A percentile compares a stretch with the other conserved stretches of the same genome.
Conservation (phyloP, 108 stramenopile species). For the Stephanodiscus triporus region DNA sequence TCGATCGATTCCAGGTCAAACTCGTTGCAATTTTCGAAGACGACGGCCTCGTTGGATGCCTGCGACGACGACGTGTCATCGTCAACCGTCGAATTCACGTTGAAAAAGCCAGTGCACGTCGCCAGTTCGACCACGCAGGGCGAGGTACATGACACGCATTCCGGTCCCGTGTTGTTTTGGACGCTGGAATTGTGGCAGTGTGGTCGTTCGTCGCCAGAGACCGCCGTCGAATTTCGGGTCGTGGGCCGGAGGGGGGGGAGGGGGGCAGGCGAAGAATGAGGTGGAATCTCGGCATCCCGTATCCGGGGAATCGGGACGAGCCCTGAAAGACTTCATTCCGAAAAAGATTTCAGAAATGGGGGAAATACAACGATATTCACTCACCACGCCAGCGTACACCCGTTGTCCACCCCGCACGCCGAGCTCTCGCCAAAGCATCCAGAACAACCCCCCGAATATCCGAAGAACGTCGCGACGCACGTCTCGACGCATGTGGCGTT, state of each 20-base stretch:
- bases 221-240: no score
- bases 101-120: slow-evolving; percentile 41
- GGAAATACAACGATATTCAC: no score
- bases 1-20: slow-evolving; percentile 34
- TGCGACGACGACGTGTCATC: background rate
- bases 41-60: slow-evolving; percentile 9
- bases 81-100: slow-evolving; percentile 12
- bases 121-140: slow-evolving; percentile 40
- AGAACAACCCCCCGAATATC: slow-evolving; percentile 24
- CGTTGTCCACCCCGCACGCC: slow-evolving; percentile 18
- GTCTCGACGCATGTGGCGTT: slow-evolving; percentile 17
- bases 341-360: no score
- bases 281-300: background rate
- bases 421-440: slow-evolving; percentile 39
- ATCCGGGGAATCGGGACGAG: no score
- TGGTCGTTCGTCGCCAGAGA: no score
- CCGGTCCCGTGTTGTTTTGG: slow-evolving; percentile 27
- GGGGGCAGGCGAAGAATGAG: background rate
- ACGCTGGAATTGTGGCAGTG: slow-evolving; percentile 14
- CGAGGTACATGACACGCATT: slow-evolving; percentile 42
- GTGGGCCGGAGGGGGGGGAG: background rate
- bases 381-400: slow-evolving; percentile 28
- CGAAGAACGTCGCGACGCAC: slow-evolving; percentile 24
- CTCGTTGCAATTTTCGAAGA: slow-evolving; percentile 33
- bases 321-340: no score